phyloP scores from a whole-genome alignment of 23 red algal genomes.

The Cyanidioschyzon merolae region DNA sequence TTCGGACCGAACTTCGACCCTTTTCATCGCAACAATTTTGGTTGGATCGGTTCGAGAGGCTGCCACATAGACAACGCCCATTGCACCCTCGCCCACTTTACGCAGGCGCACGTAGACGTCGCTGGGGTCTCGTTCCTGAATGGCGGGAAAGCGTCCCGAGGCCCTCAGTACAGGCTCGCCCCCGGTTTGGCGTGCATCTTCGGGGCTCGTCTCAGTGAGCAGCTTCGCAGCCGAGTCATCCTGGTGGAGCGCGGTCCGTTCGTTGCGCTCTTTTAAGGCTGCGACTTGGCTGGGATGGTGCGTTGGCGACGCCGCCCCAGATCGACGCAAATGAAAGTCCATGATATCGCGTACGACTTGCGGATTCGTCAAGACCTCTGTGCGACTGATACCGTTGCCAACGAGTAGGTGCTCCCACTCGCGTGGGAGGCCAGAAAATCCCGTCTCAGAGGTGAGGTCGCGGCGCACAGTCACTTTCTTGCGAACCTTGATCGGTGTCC shows the following conservation, averaged over 20 bases:
- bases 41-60: conserved; percentile 22
- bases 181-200: neutral
- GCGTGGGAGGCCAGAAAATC: conserved; percentile 71
- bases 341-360: conserved; percentile 68
- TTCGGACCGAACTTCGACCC: conserved; percentile 40
- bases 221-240: conserved; percentile 20
- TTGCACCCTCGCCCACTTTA: conserved; percentile 78
- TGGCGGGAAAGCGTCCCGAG: conserved; percentile 41
- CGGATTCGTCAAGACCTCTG: conserved; percentile 51
- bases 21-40: conserved; percentile 53
- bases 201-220: neutral
- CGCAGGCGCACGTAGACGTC: conserved; percentile 47
- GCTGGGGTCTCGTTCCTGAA: conserved; percentile 53
- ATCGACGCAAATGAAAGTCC: conserved; percentile 31
- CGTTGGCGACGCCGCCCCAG: neutral
- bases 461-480: conserved; percentile 76
- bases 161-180: neutral
- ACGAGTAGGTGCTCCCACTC: conserved; percentile 79
- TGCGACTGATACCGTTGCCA: conserved; percentile 57
- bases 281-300: neutral
- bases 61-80: conserved; percentile 68
- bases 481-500: conserved; percentile 45
- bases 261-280: conserved; percentile 16
- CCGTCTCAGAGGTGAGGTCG: conserved; percentile 36
- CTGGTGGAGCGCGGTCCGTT: conserved; percentile 5